phyloP scores from a whole-genome alignment of 2,329 filamentous ascomycete genomes.

The Microcyclospora pomicola region DNA sequence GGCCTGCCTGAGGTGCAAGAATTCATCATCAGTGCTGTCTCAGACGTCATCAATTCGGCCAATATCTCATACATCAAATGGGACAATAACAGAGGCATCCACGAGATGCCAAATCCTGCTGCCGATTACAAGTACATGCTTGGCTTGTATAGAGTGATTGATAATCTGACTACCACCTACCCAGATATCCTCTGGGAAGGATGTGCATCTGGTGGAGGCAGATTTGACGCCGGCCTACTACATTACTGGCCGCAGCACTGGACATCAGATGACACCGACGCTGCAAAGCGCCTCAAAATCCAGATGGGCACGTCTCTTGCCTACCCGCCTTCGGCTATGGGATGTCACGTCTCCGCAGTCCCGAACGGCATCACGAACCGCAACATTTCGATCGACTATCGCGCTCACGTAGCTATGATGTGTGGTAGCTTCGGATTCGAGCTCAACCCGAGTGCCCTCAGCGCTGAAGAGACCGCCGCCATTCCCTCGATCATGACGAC shows the following conservation, averaged over 20 bases:
- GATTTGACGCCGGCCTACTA: conserved; percentile 49
- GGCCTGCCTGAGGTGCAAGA: conserved; percentile 49
- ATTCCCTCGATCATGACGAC: conserved; percentile 42
- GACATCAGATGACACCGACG: conserved; percentile 54
- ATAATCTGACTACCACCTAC: conserved; percentile 44
- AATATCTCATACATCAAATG: conserved; percentile 51
- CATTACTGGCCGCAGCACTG: conserved; percentile 54
- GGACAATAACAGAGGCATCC: conserved; percentile 54
- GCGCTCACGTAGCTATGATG: conserved; percentile 55
- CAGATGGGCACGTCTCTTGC: conserved; percentile 51
- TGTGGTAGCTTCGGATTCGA: conserved; percentile 54
- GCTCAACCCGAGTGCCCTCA: conserved; percentile 42
- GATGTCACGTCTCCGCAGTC: conserved; percentile 48
- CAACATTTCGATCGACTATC: conserved; percentile 43
- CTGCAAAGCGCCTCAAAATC: conserved; percentile 45
- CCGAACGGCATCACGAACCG: conserved; percentile 46
- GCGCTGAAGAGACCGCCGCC: conserved; percentile 36
- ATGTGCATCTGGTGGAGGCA: conserved; percentile 50
- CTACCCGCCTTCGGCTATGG: conserved; percentile 51
- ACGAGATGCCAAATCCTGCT: conserved; percentile 42
- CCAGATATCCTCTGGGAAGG: conserved; percentile 53
- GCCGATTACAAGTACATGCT: conserved; percentile 48
- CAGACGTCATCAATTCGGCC: conserved; percentile 39
- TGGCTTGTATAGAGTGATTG: conserved; percentile 49
- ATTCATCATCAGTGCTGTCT: conserved; percentile 44